Evolutionary conservation across 2,329 filamentous ascomycete species (phyloP).

Genomic region (Arachnomyces sp.): DNA sequence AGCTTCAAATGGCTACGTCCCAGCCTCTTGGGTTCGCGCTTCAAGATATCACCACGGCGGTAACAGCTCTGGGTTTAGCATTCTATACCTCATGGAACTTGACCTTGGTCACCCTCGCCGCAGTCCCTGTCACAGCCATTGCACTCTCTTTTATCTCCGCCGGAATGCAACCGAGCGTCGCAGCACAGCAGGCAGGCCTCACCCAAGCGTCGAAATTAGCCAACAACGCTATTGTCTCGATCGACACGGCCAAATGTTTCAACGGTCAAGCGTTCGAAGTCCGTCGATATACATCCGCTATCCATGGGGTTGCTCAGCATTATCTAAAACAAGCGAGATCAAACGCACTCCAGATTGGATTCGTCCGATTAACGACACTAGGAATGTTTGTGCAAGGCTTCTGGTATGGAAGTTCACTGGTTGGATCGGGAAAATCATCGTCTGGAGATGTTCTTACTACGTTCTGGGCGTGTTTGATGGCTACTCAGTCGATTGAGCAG

Average conservation of each 20-base stretch:
- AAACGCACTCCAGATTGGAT: conserved; percentile 64
- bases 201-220: conserved; percentile 64
- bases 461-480: conserved; percentile 74
- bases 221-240: conserved; percentile 61
- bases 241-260: conserved; percentile 81
- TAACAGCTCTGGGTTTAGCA: conserved; percentile 62
- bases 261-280: conserved; percentile 67
- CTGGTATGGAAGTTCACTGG: conserved; percentile 72
- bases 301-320: conserved; percentile 51
- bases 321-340: conserved; percentile 63
- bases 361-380: conserved; percentile 66
- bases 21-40: conserved; percentile 68
- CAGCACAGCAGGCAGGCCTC: conserved; percentile 60
- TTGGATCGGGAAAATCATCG: conserved; percentile 50
- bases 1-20: conserved; percentile 72
- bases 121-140: conserved; percentile 59
- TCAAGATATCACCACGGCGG: conserved; percentile 56
- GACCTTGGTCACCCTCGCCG: conserved; percentile 68
- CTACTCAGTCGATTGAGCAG: conserved; percentile 66
- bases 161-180: conserved; percentile 58
- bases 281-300: conserved; percentile 54
- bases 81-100: conserved; percentile 78
- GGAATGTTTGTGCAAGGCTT: conserved; percentile 82
- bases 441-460: conserved; percentile 69
- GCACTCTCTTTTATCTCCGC: conserved; percentile 55